Evolutionary conservation across 192 early-diverging fungal species (phyloP).

Genomic region (Backusella australiensis): DNA sequence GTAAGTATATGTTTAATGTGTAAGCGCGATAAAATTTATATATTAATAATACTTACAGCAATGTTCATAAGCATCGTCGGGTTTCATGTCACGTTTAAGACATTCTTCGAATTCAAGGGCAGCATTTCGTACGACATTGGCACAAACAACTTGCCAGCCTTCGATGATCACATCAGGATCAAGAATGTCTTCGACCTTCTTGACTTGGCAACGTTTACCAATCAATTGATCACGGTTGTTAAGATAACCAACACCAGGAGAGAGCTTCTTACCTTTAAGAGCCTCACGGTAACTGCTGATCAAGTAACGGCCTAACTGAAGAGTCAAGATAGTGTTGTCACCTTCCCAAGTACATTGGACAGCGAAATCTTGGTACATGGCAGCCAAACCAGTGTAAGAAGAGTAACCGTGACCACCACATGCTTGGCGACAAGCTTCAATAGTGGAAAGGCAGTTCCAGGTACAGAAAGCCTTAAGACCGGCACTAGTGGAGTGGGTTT

Average conservation of each 20-base stretch:
- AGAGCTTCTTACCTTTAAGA: slow-evolving; percentile 73
- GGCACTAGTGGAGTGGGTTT: slow-evolving; percentile 87
- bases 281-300: slow-evolving; percentile 69
- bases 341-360: slow-evolving; percentile 91
- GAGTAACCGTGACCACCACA: slow-evolving; percentile 94
- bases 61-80: slow-evolving; percentile 84
- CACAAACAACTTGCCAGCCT: slow-evolving; percentile 81
- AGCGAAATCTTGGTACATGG: slow-evolving; percentile 84
- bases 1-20: not conserved
- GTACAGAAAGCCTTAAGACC: slow-evolving; percentile 95
- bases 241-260: slow-evolving; percentile 77
- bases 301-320: slow-evolving; percentile 87
- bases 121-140: slow-evolving; percentile 80
- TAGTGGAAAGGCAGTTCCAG: slow-evolving; percentile 85
- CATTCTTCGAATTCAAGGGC: slow-evolving; percentile 74
- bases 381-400: slow-evolving; percentile 86
- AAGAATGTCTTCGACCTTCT: slow-evolving; percentile 47
- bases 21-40: not conserved
- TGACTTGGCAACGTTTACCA: slow-evolving; percentile 49
- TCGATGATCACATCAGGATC: slow-evolving; percentile 65
- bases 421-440: slow-evolving; percentile 89
- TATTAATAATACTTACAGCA: slow-evolving; percentile 44
- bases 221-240: slow-evolving; percentile 51
- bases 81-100: slow-evolving; percentile 60
- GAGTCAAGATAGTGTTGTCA: slow-evolving; percentile 89